Evolutionary conservation across 495 filamentous ascomycete genomes (phyloP).

Genomic region (Xylaria palmicola): DNA sequence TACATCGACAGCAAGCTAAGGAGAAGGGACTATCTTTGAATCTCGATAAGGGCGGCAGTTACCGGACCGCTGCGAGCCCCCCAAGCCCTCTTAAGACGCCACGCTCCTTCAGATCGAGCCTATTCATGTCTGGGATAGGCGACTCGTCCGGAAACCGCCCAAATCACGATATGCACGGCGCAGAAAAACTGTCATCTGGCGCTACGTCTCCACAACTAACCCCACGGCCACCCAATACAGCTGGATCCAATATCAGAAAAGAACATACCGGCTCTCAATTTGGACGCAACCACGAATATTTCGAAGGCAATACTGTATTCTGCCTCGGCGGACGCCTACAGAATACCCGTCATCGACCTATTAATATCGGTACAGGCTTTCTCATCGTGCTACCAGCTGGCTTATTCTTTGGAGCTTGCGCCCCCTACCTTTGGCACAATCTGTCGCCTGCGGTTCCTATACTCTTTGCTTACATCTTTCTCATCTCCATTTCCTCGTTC

Average conservation of each 20-base stretch:
- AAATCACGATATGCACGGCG: constrained; percentile 56
- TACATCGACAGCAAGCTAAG: constrained; percentile 57
- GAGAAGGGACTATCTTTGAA: constrained; percentile 56
- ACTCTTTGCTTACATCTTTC: constrained; percentile 85
- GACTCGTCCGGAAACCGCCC: constrained; percentile 48
- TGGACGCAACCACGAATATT: constrained; percentile 85
- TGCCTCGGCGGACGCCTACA: constrained; percentile 81
- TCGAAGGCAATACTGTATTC: constrained; percentile 87
- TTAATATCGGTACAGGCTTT: constrained; percentile 84
- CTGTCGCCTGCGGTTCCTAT: constrained; percentile 91
- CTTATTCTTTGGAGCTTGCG: constrained; percentile 85
- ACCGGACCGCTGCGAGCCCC: constrained; percentile 42
- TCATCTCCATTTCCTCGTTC: constrained; percentile 88
- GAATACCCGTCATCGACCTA: constrained; percentile 84
- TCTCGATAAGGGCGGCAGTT: constrained; percentile 50
- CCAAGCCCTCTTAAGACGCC: constrained; percentile 65
- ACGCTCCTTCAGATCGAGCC: constrained; percentile 68
- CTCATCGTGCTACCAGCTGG: constrained; percentile 71
- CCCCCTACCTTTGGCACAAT: constrained; percentile 85
- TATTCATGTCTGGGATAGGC: constrained; percentile 54
- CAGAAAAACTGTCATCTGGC: constrained; percentile 73
- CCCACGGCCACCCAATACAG: constrained; percentile 30
- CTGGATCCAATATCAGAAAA: constrained; percentile 24
- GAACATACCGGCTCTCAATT: constrained; percentile 40
- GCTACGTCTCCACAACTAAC: constrained; percentile 68